A percentile compares a stretch with the other conserved stretches of the same genome.
Conservation (phyloP, 148 eudicot species). For the Agrostemma githago region DNA sequence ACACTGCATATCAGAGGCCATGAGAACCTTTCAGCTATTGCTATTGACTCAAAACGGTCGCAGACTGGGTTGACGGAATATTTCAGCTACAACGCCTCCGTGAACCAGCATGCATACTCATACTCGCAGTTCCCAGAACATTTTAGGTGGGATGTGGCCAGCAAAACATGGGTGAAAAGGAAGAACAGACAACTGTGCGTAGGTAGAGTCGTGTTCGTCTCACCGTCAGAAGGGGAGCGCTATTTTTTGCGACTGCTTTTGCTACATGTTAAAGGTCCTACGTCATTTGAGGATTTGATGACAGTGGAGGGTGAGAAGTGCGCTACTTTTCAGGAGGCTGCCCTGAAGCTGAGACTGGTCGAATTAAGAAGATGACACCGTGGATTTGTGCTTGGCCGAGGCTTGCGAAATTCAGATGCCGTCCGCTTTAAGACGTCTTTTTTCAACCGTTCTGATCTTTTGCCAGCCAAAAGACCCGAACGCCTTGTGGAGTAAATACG, state of each 20-base stretch:
- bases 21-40: neutral
- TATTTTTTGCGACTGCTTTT: neutral
- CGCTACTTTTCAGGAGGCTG: no score
- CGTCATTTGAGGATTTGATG: no score
- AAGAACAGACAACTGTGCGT: neutral
- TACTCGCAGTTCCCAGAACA: neutral
- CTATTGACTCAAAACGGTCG: neutral
- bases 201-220: neutral
- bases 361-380: no score
- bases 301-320: no score
- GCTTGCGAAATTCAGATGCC: no score
- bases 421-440: no score
- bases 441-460: no score
- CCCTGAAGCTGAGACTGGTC: no score
- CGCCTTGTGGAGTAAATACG: no score
- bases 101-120: neutral
- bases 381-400: no score
- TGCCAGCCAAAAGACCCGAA: no score
- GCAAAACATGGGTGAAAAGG: neutral
- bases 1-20: neutral
- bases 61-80: neutral
- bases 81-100: neutral
- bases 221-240: neutral
- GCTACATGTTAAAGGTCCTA: neutral
- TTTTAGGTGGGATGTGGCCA: neutral